Conservation (phyloP, 148 eudicot genomes). For the Silene conica region DNA sequence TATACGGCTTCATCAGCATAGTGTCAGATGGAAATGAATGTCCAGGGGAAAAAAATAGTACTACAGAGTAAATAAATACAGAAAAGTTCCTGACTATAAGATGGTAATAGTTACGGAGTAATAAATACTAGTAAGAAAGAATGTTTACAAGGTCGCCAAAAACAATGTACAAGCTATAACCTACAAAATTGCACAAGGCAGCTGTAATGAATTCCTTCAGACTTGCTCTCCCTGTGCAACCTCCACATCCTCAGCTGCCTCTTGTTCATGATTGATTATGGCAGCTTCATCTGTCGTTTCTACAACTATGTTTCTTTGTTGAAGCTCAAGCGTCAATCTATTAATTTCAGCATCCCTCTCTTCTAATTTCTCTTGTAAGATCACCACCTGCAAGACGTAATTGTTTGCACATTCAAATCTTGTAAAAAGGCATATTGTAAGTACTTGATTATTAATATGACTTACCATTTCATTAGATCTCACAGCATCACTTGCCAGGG, state of each 20-base stretch:
- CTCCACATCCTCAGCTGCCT: constrained; percentile 23
- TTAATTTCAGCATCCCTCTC: constrained; percentile 65
- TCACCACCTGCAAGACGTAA: constrained; percentile 46
- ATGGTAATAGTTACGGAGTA: no score
- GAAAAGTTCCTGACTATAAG: no score
- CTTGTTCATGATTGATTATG: constrained; percentile 34
- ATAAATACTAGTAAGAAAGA: no score
- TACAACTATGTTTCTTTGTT: constrained; percentile 32
- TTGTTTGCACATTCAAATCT: not conserved
- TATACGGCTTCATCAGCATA: no score
- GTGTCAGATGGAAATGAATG: no score
- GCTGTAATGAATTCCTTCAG: constrained; percentile 1
- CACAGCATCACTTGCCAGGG: constrained; percentile 65
- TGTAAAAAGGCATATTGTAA: not conserved
- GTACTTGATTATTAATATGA: not conserved
- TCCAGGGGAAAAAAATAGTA: no score
- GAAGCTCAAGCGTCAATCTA: constrained; percentile 55
- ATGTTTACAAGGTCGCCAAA: constrained; percentile 1
- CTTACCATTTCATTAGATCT: constrained; percentile 86
- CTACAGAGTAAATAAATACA: no score
- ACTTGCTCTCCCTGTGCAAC: constrained; percentile 14
- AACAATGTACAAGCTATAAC: constrained; percentile 19
- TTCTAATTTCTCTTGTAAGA: constrained; percentile 70
- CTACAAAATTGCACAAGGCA: not conserved
- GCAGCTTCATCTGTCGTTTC: constrained; percentile 32